Conservation (phyloP, 371 early-diverging fungal species). For the Funneliformis caledonium region DNA sequence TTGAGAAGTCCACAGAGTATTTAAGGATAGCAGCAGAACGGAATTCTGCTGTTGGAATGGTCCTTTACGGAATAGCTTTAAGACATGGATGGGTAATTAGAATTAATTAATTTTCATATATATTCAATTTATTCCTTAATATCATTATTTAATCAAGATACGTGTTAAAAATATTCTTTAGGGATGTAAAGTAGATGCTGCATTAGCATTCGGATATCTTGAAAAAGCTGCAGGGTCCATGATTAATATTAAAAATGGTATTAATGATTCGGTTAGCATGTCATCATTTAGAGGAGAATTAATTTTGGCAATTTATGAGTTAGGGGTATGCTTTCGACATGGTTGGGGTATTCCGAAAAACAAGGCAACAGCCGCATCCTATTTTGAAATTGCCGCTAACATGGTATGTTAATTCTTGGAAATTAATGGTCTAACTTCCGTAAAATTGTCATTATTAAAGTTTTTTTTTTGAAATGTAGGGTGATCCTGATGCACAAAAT, state of each 20-base stretch:
- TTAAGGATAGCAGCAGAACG: constrained; percentile 81
- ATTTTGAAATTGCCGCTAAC: constrained; percentile 87
- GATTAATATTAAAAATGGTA: constrained; percentile 53
- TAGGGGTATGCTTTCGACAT: constrained; percentile 75
- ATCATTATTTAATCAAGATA: not conserved
- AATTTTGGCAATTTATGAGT: constrained; percentile 84
- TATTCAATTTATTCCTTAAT: not conserved
- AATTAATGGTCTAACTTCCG: not conserved
- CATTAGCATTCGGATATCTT: constrained; percentile 69
- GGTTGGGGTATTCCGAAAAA: constrained; percentile 92
- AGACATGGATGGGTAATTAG: constrained; percentile 84
- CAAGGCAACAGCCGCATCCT: constrained; percentile 80
- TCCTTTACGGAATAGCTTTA: constrained; percentile 87
- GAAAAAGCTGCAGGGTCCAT: constrained; percentile 81
- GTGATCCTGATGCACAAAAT: constrained; percentile 91
- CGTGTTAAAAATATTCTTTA: constrained; percentile 3
- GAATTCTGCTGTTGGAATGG: constrained; percentile 78
- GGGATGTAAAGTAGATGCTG: constrained; percentile 73
- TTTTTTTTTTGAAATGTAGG: constrained; percentile 43
- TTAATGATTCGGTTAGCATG: constrained; percentile 47
- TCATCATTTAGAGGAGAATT: constrained; percentile 50
- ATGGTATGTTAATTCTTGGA: not conserved
- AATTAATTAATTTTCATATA: not conserved
- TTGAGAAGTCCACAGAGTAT: constrained; percentile 81
- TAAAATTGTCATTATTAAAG: too few relatives aligned